phyloP scores from a whole-genome alignment of 1,139 yeast species.

The Cylindricascospora bacillispora region DNA sequence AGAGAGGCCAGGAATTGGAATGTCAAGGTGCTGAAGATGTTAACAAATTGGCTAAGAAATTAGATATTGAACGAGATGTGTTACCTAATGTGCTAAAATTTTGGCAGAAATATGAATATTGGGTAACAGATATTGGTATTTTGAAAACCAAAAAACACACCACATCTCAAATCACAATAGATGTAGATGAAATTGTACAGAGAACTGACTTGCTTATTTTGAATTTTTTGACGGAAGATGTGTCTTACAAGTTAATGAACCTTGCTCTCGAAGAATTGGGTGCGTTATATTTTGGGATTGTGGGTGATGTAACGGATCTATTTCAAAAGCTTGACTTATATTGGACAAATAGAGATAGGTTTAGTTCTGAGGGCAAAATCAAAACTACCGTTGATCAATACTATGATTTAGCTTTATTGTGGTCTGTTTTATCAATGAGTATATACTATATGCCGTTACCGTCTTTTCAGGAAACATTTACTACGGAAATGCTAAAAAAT shows the following conservation, averaged over 20 bases:
- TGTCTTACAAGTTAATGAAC: slow-evolving; percentile 18
- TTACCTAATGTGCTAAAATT: slow-evolving; percentile 11
- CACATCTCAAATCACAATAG: background rate
- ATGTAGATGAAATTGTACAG: no score
- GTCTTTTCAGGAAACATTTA: slow-evolving; percentile 7
- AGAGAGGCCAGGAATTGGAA: slow-evolving; percentile 18
- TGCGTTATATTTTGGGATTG: slow-evolving; percentile 20
- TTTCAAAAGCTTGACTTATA: slow-evolving; percentile 16
- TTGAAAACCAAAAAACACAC: slow-evolving; percentile 8
- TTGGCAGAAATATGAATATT: slow-evolving; percentile 22
- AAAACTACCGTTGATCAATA: slow-evolving; percentile 9
- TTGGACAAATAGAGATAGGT: slow-evolving; percentile 12
- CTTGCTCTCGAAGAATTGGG: slow-evolving; percentile 23
- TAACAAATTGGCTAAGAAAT: slow-evolving; percentile 1
- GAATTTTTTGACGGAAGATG: slow-evolving; percentile 5
- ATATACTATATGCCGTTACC: slow-evolving; percentile 19
- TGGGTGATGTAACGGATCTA: slow-evolving; percentile 22
- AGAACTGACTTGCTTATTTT: background rate
- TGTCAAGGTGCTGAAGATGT: slow-evolving; percentile 10
- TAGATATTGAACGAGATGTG: slow-evolving; percentile 3
- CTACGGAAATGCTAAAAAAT: slow-evolving; percentile 5
- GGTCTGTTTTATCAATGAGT: slow-evolving; percentile 21
- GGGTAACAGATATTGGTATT: slow-evolving; percentile 19
- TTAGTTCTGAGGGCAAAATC: background rate
- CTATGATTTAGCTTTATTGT: slow-evolving; percentile 17